These are phyloP conservation scores for Globisporangium carolinianum DNA, from an alignment of 352 stramenopile genomes.

Conservation along the genomic window DNA sequence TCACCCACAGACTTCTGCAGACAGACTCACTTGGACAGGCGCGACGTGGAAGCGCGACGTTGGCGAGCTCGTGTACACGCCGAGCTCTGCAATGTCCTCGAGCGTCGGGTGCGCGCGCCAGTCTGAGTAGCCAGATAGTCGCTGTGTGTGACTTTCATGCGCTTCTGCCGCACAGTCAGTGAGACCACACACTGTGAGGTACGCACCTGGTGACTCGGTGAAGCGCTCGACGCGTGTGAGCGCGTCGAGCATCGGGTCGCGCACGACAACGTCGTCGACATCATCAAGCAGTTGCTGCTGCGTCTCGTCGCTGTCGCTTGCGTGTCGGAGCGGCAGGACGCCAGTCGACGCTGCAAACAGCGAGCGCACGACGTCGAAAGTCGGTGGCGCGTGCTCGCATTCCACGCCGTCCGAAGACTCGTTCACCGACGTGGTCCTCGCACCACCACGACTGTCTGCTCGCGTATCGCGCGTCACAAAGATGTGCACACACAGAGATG, in stretches of 20 bases:
- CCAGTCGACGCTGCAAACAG: conserved; percentile 4
- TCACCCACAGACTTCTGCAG: too few species aligned
- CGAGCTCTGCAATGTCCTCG: conserved; percentile 19
- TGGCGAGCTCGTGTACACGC: conserved; percentile 17
- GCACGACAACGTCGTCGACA: conserved; percentile 21
- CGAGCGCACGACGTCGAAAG: conserved; percentile 6
- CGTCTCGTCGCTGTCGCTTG: not conserved
- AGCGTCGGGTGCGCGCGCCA: conserved; percentile 9
- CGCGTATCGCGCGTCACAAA: not conserved
- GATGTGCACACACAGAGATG: not conserved
- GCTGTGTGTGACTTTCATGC: too few species aligned
- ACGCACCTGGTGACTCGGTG: conserved; percentile 32
- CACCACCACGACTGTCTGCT: not conserved
- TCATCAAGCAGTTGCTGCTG: not conserved
- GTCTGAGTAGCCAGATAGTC: not conserved
- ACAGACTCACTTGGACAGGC: conserved; percentile 1
- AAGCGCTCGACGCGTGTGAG: conserved; percentile 54
- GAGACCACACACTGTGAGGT: conserved; percentile 4
- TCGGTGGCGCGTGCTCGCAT: not conserved
- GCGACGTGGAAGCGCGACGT: conserved; percentile 11
- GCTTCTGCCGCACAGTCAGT: not conserved
- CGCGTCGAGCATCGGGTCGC: conserved; percentile 46
- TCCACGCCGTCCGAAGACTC: conserved; percentile 16
- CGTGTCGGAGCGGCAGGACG: not conserved
- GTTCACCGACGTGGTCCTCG: not conserved